phyloP scores from a whole-genome alignment of 805 yeast species.

The Hanseniaspora clermontiae region DNA sequence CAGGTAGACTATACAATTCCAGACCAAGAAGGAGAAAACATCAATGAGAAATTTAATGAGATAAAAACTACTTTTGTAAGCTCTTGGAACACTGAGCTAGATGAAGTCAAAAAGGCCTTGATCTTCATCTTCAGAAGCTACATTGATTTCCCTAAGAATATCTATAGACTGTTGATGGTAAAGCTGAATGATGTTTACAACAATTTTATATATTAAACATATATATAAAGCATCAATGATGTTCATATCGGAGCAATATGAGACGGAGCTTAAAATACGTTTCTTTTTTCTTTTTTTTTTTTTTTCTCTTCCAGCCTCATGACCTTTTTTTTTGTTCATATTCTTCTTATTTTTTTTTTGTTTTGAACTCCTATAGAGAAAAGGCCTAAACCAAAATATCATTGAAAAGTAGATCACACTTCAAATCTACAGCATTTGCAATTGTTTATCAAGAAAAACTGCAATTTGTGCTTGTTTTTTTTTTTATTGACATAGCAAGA shows the following conservation, averaged over 20 bases:
- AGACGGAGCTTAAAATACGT: not conserved
- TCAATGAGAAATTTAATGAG: not conserved
- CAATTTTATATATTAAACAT: constrained; percentile 34
- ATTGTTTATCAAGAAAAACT: not conserved
- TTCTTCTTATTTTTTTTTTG: not conserved
- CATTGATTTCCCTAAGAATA: constrained; percentile 50
- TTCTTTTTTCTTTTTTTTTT: not conserved
- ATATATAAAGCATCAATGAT: not conserved
- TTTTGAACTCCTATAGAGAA: not conserved
- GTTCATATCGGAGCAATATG: not conserved
- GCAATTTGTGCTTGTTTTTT: too few species aligned
- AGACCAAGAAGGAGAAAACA: not conserved
- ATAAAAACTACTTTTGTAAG: not conserved
- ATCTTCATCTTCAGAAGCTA: constrained; percentile 56
- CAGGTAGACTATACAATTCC: constrained; percentile 9
- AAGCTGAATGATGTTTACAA: constrained; percentile 56
- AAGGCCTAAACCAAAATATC: not conserved
- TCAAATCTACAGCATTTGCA: not conserved
- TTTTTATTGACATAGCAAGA: too few species aligned
- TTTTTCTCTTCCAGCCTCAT: not conserved
- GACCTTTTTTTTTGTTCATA: not conserved
- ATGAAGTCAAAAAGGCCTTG: constrained; percentile 46
- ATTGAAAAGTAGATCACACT: not conserved
- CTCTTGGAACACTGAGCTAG: constrained; percentile 32
- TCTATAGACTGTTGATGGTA: constrained; percentile 39